Conservation (phyloP, 2,329 filamentous ascomycete genomes). For the Claviceps fusiformis region DNA sequence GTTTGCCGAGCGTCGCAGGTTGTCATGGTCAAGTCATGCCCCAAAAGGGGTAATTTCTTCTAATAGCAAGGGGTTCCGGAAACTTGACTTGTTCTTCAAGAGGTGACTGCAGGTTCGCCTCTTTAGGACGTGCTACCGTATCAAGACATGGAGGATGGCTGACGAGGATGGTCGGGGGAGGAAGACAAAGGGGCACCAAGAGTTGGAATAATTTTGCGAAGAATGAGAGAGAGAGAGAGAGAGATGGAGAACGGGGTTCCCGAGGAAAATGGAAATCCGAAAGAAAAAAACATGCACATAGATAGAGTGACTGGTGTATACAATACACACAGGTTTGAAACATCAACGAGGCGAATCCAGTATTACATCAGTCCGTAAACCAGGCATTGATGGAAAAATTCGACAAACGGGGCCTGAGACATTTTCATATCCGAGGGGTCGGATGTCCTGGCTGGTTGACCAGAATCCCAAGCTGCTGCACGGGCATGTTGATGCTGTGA, state of each 20-base stretch:
- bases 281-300: no score
- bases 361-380: neutral
- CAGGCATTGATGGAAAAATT: neutral
- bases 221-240: no score
- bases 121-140: neutral
- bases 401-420: neutral
- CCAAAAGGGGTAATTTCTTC: neutral
- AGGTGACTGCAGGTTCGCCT: neutral
- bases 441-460: neutral
- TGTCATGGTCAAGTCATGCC: neutral
- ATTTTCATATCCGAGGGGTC: neutral
- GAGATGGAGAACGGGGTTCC: neutral
- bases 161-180: neutral
- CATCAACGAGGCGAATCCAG: neutral
- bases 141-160: neutral
- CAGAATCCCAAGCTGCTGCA: neutral
- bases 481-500: neutral
- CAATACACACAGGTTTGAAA: neutral
- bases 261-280: no score
- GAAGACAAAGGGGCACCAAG: no score
- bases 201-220: no score
- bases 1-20: constrained; percentile 1
- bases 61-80: neutral
- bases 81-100: neutral
- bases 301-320: neutral